Evolutionary conservation across 2,329 filamentous ascomycete genomes (phyloP), one percentile per base, ranked within the genome.

Genomic region (Dothiorella sarmentorum): DNA sequence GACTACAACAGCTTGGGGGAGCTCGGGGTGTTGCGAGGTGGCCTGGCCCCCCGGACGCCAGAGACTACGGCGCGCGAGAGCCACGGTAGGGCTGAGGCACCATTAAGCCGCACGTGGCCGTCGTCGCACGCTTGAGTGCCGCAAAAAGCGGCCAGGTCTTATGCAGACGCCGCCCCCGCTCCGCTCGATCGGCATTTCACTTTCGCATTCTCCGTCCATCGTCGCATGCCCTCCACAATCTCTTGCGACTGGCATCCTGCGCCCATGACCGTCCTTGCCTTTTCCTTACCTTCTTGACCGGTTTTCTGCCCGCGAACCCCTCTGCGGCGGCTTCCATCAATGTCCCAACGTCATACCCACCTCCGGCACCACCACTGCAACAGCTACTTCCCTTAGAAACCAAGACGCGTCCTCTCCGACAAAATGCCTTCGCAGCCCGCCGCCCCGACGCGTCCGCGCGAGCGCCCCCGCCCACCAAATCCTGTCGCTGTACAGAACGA

Each of bases 401-500:
- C 26, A 24, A 27, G 44, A 59, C 44, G 56, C 45, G 56, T 43
- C 26, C 38, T 22, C 51, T 53, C 33, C 49, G 17, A 17, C 42
- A 47, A 49, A 27, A 58, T 58, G 55, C 49, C 57, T 15, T 59
- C 47, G 37, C 47, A 52, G 11, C 47, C 40, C 20, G 17, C 43
- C 27, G 22, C 40, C n/a, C 27, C 57, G 31, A 18, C 56, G 27
- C 45, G 44, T 42, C 45, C 56, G 35, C 56, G 56, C 37, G 56
- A 51, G 35, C 69, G 65, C n/a, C 71, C 71, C 3, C 64, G 68
- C 22, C 69, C 69, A 10, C 73, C 71, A 6, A 70, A 75, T 37
- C 71, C 74, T 4, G 76, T 84, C 51, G 76, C 85, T 53, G 75
- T 77, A 45, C 78, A 81, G 61, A 75, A 78, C 40, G 82, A 86